These are phyloP conservation scores for Suhomyces chickasaworum DNA, from an alignment of 1,139 yeast genomes.

Conservation along the genomic window DNA sequence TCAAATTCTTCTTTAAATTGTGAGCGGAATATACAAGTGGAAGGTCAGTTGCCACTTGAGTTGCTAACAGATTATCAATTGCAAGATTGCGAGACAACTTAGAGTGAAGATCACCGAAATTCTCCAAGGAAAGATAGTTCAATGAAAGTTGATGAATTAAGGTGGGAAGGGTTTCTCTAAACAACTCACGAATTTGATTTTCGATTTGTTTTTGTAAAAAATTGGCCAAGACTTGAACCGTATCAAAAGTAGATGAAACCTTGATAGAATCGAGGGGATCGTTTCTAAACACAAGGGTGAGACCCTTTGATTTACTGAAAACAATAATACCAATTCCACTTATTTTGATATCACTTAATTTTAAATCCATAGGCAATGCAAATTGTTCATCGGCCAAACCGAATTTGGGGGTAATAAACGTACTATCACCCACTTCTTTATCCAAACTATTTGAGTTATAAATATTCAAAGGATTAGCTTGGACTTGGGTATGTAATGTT, in stretches of 20 bases:
- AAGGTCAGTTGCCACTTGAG: constrained; percentile 13
- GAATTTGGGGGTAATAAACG: constrained; percentile 67
- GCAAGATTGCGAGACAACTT: constrained; percentile 26
- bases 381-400: constrained; percentile 68
- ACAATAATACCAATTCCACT: constrained; percentile 85
- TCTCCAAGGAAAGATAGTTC: constrained; percentile 60
- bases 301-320: constrained; percentile 77
- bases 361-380: constrained; percentile 76
- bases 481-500: constrained; percentile 78
- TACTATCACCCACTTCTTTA: constrained; percentile 30
- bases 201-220: constrained; percentile 83
- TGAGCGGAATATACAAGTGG: constrained; percentile 27
- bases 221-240: constrained; percentile 78
- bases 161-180: constrained; percentile 82
- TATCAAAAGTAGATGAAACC: constrained; percentile 83
- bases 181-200: constrained; percentile 73
- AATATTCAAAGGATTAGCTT: constrained; percentile 80
- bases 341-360: constrained; percentile 69
- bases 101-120: constrained; percentile 35
- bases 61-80: constrained; percentile 4
- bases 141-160: constrained; percentile 75
- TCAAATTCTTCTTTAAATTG: constrained; percentile 68
- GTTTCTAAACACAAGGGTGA: constrained; percentile 82
- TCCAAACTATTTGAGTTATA: constrained; percentile 55
- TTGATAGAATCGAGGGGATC: constrained; percentile 84